Evolutionary conservation across 352 stramenopile species (phyloP).

Genomic region (Detonula confervacea): DNA sequence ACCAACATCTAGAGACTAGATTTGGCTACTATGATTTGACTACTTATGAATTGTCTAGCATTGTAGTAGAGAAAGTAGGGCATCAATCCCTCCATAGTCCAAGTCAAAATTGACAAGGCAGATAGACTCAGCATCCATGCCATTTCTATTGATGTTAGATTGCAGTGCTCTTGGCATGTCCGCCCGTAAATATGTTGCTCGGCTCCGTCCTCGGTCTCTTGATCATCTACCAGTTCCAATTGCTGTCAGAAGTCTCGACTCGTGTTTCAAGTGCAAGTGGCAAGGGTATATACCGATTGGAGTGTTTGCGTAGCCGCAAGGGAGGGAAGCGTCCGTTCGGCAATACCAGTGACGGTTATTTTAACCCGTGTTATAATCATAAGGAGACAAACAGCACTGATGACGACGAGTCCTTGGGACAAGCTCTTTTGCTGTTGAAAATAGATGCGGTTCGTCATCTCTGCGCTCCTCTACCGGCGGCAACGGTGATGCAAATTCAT

Average conservation of each 20-base stretch:
- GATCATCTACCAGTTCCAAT: constrained; percentile 34
- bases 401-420: not conserved
- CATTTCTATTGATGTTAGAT: too few species aligned
- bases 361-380: constrained; percentile 29
- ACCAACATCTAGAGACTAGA: too few species aligned
- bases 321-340: constrained; percentile 36
- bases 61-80: too few species aligned
- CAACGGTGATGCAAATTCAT: not conserved
- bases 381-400: not conserved
- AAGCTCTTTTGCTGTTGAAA: not conserved
- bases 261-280: not conserved
- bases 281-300: constrained; percentile 10
- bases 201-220: not conserved
- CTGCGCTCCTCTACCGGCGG: not conserved
- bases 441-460: not conserved
- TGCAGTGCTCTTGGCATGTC: too few species aligned
- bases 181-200: not conserved
- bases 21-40: too few species aligned
- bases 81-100: too few species aligned
- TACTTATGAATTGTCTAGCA: too few species aligned
- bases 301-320: constrained; percentile 39
- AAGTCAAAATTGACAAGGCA: too few species aligned
- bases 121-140: too few species aligned
- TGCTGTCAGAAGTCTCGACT: constrained; percentile 7
- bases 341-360: constrained; percentile 14